A percentile compares a stretch with the other conserved stretches of the same genome.
phyloP scores from a whole-genome alignment of 176 grass and related monocot genomes.

The Leersia perrieri region DNA sequence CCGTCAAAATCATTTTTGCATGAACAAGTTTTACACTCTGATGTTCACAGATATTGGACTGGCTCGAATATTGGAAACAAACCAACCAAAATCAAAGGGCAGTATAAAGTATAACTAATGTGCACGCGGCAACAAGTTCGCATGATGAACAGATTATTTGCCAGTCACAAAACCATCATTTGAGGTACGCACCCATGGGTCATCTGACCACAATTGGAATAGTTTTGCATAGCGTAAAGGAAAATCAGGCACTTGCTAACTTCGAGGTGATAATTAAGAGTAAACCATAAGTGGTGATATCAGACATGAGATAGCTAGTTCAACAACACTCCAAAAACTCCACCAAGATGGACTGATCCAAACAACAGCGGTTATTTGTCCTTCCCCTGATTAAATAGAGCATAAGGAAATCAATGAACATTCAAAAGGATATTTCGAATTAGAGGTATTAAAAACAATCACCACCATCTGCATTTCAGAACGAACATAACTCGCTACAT shows the following conservation, averaged over 20 bases:
- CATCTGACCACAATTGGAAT: constrained; percentile 30
- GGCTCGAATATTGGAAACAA: not conserved
- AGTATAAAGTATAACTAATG: not conserved
- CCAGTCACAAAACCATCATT: constrained; percentile 18
- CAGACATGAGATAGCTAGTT: constrained; percentile 26
- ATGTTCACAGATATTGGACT: not conserved
- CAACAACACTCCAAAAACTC: constrained; percentile 48
- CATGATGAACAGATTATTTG: constrained; percentile 45
- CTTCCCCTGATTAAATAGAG: constrained; percentile 32
- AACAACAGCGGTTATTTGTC: constrained; percentile 22
- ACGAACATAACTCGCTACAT: not conserved
- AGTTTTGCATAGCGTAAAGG: constrained; percentile 35
- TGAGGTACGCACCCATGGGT: constrained; percentile 5
- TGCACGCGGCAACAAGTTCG: constrained; percentile 12
- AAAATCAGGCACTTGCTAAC: constrained; percentile 39
- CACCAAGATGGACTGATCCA: constrained; percentile 16
- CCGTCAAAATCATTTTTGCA: not conserved
- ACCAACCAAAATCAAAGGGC: not conserved
- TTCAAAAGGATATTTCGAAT: not conserved
- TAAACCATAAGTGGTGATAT: constrained; percentile 29
- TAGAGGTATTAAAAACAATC: not conserved
- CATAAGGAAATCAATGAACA: not conserved
- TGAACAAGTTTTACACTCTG: not conserved
- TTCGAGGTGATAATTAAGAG: constrained; percentile 25
- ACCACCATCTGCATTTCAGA: not conserved